A percentile compares a stretch with the other conserved stretches of the same genome.
Conservation (phyloP, 495 filamentous ascomycete species). For the Trypethelium eluteriae region DNA sequence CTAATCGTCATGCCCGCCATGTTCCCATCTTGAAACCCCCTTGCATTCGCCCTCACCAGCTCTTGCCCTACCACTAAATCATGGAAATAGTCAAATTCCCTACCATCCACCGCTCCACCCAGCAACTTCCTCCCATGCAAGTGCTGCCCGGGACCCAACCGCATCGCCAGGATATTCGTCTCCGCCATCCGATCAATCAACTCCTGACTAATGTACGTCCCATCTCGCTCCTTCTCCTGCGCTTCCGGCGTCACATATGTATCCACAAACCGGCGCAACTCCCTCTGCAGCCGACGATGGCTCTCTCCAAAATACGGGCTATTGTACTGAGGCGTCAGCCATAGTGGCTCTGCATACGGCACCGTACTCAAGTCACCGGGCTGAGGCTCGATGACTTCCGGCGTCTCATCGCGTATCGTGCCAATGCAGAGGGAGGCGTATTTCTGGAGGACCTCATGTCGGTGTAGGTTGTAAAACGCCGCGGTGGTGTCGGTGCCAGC, state of each 20-base stretch:
- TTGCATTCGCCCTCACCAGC: conserved; percentile 56
- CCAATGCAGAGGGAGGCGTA: conserved; percentile 71
- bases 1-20: conserved; percentile 78
- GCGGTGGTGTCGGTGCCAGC: conserved; percentile 78
- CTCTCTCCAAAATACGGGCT: conserved; percentile 76
- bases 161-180: conserved; percentile 70
- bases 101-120: conserved; percentile 61
- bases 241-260: conserved; percentile 65
- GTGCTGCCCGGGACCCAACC: conserved; percentile 76
- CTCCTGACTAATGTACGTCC: conserved; percentile 66
- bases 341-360: conserved; percentile 74
- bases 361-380: conserved; percentile 65
- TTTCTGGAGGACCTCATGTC: conserved; percentile 77
- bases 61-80: conserved; percentile 73
- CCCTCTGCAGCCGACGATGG: conserved; percentile 62
- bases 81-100: conserved; percentile 85
- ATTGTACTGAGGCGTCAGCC: conserved; percentile 72
- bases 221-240: conserved; percentile 66
- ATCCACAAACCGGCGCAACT: conserved; percentile 68
- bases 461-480: conserved; percentile 89
- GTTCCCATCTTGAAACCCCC: conserved; percentile 54
- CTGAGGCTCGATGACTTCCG: conserved; percentile 63
- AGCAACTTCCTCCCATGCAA: conserved; percentile 61
- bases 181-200: conserved; percentile 70
- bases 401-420: conserved; percentile 63